Conservation (phyloP, 768 basidiomycete species). For the Tricholoma flavovirens region DNA sequence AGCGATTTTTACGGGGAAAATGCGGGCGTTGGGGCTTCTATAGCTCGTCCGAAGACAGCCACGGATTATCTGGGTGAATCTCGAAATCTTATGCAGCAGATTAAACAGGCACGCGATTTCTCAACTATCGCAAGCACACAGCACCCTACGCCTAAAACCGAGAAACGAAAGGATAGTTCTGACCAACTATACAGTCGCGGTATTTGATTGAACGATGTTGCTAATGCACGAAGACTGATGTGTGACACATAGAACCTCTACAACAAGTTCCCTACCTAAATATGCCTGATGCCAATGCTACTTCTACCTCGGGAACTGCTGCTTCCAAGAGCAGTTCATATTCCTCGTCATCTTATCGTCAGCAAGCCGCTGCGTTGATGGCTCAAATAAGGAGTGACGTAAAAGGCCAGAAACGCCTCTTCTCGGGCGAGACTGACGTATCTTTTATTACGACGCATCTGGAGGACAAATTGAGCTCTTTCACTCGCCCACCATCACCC, state of each 20-base stretch:
- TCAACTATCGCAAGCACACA: slow-evolving; percentile 58
- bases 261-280: slow-evolving; percentile 28
- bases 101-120: slow-evolving; percentile 71
- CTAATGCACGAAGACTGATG: slow-evolving; percentile 5
- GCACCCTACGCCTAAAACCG: slow-evolving; percentile 21
- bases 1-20: slow-evolving; percentile 54
- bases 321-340: slow-evolving; percentile 33
- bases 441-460: slow-evolving; percentile 35
- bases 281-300: slow-evolving; percentile 24
- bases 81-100: slow-evolving; percentile 71
- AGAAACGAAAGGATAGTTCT: slow-evolving; percentile 6
- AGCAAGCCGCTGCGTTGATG: slow-evolving; percentile 77
- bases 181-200: slow-evolving; percentile 16
- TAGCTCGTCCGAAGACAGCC: slow-evolving; percentile 45
- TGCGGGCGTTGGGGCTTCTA: slow-evolving; percentile 37
- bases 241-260: neutral
- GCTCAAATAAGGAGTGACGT: slow-evolving; percentile 80
- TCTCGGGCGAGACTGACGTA: slow-evolving; percentile 59
- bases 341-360: slow-evolving; percentile 65
- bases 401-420: slow-evolving; percentile 66
- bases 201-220: slow-evolving; percentile 4
- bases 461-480: slow-evolving; percentile 24
- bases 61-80: slow-evolving; percentile 79
- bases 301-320: slow-evolving; percentile 26
- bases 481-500: slow-evolving; percentile 12